phyloP scores from a whole-genome alignment of 2,329 filamentous ascomycete species.

The Aspergillus ochraceoroseus region DNA sequence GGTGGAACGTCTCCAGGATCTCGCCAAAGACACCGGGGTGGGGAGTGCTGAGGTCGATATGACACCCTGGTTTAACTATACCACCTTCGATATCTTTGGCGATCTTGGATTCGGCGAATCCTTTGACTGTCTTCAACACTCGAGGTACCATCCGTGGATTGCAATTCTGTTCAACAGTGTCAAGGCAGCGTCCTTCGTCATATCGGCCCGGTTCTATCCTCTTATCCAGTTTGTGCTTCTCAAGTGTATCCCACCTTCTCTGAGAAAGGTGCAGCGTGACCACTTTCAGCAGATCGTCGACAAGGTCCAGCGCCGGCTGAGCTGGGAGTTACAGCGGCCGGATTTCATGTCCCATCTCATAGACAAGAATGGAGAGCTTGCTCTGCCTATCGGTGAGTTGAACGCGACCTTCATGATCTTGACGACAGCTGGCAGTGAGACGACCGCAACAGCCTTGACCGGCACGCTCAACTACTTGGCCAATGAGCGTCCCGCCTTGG shows the following conservation, averaged over 20 bases:
- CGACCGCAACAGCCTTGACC: constrained; percentile 18
- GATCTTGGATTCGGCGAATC: constrained; percentile 34
- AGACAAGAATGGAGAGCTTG: too few relatives aligned
- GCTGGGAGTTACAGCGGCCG: constrained; percentile 15
- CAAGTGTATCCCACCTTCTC: constrained; percentile 14
- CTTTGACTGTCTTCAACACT: constrained; percentile 29
- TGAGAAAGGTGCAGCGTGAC: constrained; percentile 14
- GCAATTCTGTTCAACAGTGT: constrained; percentile 25
- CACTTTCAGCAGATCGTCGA: constrained; percentile 21
- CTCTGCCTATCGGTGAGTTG: too few relatives aligned
- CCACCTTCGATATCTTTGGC: constrained; percentile 36
- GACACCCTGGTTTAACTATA: constrained; percentile 25
- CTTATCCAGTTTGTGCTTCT: constrained; percentile 17
- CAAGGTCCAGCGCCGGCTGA: constrained; percentile 20
- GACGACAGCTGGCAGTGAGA: constrained; percentile 21
- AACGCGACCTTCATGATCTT: too few relatives aligned
- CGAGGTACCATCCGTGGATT: constrained; percentile 31
- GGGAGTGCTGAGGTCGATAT: constrained; percentile 17
- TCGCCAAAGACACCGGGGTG: not conserved
- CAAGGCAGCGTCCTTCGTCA: constrained; percentile 23
- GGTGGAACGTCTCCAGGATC: not conserved
- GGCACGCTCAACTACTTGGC: constrained; percentile 6
- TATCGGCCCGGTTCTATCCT: constrained; percentile 21
- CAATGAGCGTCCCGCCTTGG: not conserved
- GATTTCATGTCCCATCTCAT: constrained; percentile 19